These are phyloP conservation scores for Cyclotella kingstonii DNA, from an alignment of 108 stramenopile species.

Conservation along the genomic window DNA sequence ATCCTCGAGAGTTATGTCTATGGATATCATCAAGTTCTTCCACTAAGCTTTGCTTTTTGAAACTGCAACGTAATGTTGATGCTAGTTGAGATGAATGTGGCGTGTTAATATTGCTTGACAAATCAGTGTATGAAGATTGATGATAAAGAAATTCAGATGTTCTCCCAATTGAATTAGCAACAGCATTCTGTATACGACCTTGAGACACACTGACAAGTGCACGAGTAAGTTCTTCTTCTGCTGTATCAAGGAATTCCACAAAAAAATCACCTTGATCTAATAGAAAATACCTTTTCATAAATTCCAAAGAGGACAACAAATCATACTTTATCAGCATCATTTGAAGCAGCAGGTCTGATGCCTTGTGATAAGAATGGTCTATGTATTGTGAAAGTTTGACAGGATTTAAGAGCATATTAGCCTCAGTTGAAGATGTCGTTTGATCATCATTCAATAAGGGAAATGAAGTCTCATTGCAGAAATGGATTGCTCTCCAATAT, in stretches of 20 bases:
- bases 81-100: constrained; percentile 33
- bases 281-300: constrained; percentile 94
- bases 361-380: constrained; percentile 63
- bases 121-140: neutral
- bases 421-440: constrained; percentile 21
- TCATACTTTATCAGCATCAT: constrained; percentile 65
- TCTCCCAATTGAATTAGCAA: constrained; percentile 54
- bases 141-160: constrained; percentile 18
- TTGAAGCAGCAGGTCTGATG: constrained; percentile 67
- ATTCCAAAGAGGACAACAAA: constrained; percentile 62
- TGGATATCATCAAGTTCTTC: constrained; percentile 62
- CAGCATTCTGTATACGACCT: constrained; percentile 83
- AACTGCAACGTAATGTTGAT: constrained; percentile 50
- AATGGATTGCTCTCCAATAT: constrained; percentile 90
- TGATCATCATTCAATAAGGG: constrained; percentile 4
- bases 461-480: constrained; percentile 40
- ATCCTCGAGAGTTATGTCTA: constrained; percentile 29
- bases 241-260: constrained; percentile 91
- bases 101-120: neutral
- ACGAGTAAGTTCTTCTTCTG: constrained; percentile 83
- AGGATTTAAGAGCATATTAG: constrained; percentile 29
- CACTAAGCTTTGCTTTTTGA: constrained; percentile 58
- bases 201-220: constrained; percentile 51
- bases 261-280: constrained; percentile 98
- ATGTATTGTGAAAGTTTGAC: constrained; percentile 58